Evolutionary conservation across 257 asterid genomes (phyloP).

Genomic region (Thymus quinquecostatus): DNA sequence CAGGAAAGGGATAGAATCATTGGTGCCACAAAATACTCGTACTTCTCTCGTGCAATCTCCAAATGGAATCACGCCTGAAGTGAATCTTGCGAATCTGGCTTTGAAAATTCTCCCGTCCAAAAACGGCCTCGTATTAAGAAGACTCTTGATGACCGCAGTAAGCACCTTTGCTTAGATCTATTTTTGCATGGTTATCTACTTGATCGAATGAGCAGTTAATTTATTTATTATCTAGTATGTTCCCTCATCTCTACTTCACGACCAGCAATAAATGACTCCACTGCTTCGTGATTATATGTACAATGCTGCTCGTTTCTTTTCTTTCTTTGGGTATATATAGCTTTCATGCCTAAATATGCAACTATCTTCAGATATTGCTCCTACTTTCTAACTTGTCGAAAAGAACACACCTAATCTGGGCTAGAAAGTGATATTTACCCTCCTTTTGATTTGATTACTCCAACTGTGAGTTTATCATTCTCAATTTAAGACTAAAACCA

Average conservation of each 20-base stretch:
- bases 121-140: constrained; percentile 80
- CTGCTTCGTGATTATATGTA: no score
- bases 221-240: not conserved
- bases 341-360: not conserved
- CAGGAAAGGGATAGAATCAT: constrained; percentile 65
- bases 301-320: not conserved
- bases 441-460: no score
- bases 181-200: constrained; percentile 6
- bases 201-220: not conserved
- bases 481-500: constrained; percentile 18
- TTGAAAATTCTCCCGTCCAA: constrained; percentile 76
- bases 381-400: no score
- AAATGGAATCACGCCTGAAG: constrained; percentile 48
- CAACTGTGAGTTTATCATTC: no score
- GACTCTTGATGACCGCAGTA: constrained; percentile 89
- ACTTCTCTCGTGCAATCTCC: constrained; percentile 50
- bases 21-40: constrained; percentile 49
- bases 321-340: not conserved
- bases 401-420: not conserved
- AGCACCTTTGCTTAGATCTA: constrained; percentile 40
- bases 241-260: not conserved
- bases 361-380: no score
- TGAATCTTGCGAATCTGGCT: constrained; percentile 66
- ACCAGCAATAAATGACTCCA: not conserved
- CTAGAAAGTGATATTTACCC: not conserved